Base-by-base conservation (phyloP, 2,329 filamentous ascomycete genomes). In the Trichoderma guizhouense region DNA sequence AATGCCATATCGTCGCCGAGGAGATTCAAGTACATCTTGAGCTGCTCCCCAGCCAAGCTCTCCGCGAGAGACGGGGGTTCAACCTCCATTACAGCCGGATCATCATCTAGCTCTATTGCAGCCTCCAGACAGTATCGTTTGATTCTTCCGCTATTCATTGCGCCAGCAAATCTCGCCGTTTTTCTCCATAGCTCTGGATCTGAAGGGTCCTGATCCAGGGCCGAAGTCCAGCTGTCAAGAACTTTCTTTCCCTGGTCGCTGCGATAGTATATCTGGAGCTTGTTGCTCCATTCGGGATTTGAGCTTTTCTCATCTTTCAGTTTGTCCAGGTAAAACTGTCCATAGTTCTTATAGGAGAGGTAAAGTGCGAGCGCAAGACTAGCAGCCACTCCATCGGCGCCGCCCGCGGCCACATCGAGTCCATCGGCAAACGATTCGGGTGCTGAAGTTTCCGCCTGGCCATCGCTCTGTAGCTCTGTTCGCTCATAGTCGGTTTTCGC, bases 261-360 rank as follows among this genome's bases (percentile, higher is more conserved):
- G 21, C 76, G 71, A 47, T 81, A 81, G 47, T 73, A 75, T 12
- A 82, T 69, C 39, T 76, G 77, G 8, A 64, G 30, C 53, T 77
- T 77, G 1, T 73, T 69, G 32, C 76, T 77, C 79, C 86, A 80
- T 88, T 83, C 76, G 86, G 90, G 75, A 92, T 88, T 72, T 83
- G 84, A 79, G n/a, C 70, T 71, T 6, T 64, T 71, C 39, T 74
- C 71, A 24, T 83, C 82, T 70, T 80, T 82, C 4, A 82, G 75
- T 67, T 79, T 81, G 69, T 99, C 95, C n/a, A 99, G 85, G 72
- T 92, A 85, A 78, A 97, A 98, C 78, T 98, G 93, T 55, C 94
- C 96, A 82, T 95, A 91, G 77, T 98, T 99, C 81, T 98, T 99
- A 85, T 97, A 94, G 1, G 95, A 93, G 8, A 99, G 87, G 78